These are phyloP conservation scores for Candida nemodendra DNA, from an alignment of 805 yeast species.

Conservation along the genomic window DNA sequence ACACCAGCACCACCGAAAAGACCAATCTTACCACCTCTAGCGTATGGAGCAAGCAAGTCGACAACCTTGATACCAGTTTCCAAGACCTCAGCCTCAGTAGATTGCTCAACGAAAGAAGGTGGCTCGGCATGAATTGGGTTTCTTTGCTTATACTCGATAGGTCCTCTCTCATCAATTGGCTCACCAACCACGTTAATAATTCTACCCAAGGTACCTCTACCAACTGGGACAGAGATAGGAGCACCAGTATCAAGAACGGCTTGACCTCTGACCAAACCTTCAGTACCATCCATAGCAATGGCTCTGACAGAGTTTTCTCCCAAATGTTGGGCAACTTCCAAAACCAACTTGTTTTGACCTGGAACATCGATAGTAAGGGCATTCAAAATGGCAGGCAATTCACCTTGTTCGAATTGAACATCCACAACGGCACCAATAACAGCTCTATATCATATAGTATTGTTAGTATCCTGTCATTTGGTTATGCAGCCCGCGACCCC, in stretches of 20 bases:
- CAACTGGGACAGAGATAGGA: conserved; percentile 98
- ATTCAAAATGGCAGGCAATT: conserved; percentile 95
- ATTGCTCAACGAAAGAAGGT: conserved; percentile 93
- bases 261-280: conserved; percentile 98
- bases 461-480: conserved; percentile 24
- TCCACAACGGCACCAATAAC: conserved; percentile 99
- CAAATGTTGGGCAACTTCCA: conserved; percentile 99
- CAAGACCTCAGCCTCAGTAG: conserved; percentile 95
- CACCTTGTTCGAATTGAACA: conserved; percentile 97
- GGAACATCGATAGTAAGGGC: conserved; percentile 89
- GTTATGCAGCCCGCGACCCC: conserved; percentile 24
- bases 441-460: conserved; percentile 51
- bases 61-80: conserved; percentile 99
- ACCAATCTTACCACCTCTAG: conserved; percentile 99
- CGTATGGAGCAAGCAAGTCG: conserved; percentile 98
- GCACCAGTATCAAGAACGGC: conserved; percentile 91
- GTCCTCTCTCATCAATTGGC: conserved; percentile 99
- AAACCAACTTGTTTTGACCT: conserved; percentile 70
- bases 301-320: conserved; percentile 99
- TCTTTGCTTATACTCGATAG: conserved; percentile 86
- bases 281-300: conserved; percentile 99
- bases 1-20: conserved; percentile 99
- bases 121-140: conserved; percentile 99
- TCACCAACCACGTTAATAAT: conserved; percentile 98
- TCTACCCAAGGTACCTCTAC: conserved; percentile 98